Evolutionary conservation across 345 rosid species (phyloP).

Genomic region (Mallotus nudiflorus): DNA sequence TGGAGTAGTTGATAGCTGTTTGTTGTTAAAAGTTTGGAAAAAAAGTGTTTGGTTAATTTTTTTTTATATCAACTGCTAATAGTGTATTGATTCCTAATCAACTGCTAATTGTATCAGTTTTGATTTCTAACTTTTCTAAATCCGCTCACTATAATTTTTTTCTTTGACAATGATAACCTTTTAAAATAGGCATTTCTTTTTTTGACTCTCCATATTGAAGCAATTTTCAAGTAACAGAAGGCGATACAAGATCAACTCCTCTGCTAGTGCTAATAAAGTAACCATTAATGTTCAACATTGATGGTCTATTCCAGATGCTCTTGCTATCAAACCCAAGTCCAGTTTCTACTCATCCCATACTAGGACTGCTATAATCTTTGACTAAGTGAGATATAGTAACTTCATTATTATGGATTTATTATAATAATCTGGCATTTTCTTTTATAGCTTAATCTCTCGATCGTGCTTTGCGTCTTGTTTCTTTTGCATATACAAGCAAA

Average conservation of each 20-base stretch:
- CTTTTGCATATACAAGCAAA: too few relatives aligned
- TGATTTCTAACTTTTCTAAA: too few relatives aligned
- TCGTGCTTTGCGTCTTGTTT: not conserved
- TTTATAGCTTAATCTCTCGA: not conserved
- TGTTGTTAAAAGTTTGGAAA: too few relatives aligned
- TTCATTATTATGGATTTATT: constrained; percentile 37
- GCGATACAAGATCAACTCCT: constrained; percentile 59
- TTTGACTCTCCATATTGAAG: too few relatives aligned
- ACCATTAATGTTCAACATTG: constrained; percentile 72
- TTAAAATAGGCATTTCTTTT: too few relatives aligned
- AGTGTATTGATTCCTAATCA: too few relatives aligned
- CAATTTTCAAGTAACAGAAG: constrained; percentile 79
- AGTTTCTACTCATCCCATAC: constrained; percentile 59
- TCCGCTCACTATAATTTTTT: too few relatives aligned
- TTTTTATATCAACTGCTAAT: too few relatives aligned
- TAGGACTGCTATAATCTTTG: constrained; percentile 40
- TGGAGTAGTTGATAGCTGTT: too few relatives aligned
- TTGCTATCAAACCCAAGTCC: constrained; percentile 67
- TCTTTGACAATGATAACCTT: too few relatives aligned
- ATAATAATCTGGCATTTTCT: not conserved
- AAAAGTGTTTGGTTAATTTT: too few relatives aligned
- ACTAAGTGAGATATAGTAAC: constrained; percentile 58
- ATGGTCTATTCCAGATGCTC: constrained; percentile 64
- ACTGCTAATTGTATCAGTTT: too few relatives aligned
- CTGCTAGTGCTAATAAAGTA: constrained; percentile 87